Evolutionary conservation across 1,284 basidiomycete species (phyloP), one percentile per base, ranked within the genome.

Genomic region (Tylopilus sp.): DNA sequence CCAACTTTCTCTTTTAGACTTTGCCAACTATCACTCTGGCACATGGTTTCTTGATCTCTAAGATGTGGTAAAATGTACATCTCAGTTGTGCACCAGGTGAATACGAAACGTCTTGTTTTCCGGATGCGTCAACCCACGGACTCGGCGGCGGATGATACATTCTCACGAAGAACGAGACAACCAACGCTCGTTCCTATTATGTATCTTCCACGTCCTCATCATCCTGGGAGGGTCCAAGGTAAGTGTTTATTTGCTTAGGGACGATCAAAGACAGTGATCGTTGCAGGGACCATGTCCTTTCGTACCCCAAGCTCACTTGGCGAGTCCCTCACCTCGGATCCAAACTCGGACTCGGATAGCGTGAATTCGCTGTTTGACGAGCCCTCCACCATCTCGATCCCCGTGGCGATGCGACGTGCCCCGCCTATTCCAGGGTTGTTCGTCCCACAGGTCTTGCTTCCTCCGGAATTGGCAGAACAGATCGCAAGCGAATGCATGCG

Each of bases 361-460:
- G 42, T 56, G 15, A 66, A 76, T 57, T 75, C 73, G 15, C 65
- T 78, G 14, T 76, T 75, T 57, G 73, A 74, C 46, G 69, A 72
- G 44, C 57, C 57, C n/a, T 34, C 52, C 38, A 42, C 37, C 33
- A 12, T 36, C 29, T 44, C 52, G 4, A 49, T 57, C n/a, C 51
- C 59, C 28, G 46, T 52, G 36, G 51, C 67, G 47, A 50, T 51
- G 44, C 71, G 71, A 37, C 67, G 57, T 12, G 70, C 69, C 0
- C 82, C 82, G 3, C 71, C 75, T 9, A 83, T 88, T 43, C 76
- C 75, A 2, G 85, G 85, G 1, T 74, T 88, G 3, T 82, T 77
- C 63, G 63, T 77, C 36, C 81, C 84, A 6, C 62, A 73, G 7
- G 52, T 81, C 10, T 65, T 69, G 12, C 64, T 88, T 10, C 72